Conservation (phyloP, 2,329 filamentous ascomycete genomes). For the Claviceps sp. region DNA sequence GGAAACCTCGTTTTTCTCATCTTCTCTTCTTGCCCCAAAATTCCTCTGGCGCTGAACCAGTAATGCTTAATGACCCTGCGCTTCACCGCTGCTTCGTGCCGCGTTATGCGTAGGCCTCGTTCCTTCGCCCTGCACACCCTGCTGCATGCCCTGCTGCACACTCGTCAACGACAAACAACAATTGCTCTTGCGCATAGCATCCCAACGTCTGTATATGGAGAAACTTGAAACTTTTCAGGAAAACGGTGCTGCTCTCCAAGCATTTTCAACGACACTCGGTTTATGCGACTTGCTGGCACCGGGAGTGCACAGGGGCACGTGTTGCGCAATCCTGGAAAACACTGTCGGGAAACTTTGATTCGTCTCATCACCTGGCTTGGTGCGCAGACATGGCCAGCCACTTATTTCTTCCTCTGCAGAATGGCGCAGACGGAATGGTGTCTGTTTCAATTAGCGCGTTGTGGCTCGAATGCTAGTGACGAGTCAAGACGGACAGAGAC, state of each 20-base stretch:
- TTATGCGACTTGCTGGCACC: too few relatives aligned
- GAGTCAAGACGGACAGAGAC: background rate
- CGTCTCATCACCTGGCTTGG: too few relatives aligned
- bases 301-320: too few relatives aligned
- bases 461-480: too few relatives aligned
- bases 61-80: conserved; percentile 4
- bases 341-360: too few relatives aligned
- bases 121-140: background rate
- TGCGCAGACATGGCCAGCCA: background rate
- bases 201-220: too few relatives aligned
- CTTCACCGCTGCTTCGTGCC: background rate
- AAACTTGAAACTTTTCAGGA: too few relatives aligned
- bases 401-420: background rate
- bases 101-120: background rate
- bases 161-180: background rate
- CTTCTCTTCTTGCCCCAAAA: too few relatives aligned
- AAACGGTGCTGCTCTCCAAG: too few relatives aligned
- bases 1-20: background rate
- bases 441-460: background rate
- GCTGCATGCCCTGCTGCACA: background rate
- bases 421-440: background rate
- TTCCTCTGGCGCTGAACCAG: background rate
- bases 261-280: too few relatives aligned
- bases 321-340: too few relatives aligned
- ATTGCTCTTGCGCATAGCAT: too few relatives aligned